Evolutionary conservation across 2,329 filamentous ascomycete genomes (phyloP).

Genomic region (Talaromyces albobiverticillius): DNA sequence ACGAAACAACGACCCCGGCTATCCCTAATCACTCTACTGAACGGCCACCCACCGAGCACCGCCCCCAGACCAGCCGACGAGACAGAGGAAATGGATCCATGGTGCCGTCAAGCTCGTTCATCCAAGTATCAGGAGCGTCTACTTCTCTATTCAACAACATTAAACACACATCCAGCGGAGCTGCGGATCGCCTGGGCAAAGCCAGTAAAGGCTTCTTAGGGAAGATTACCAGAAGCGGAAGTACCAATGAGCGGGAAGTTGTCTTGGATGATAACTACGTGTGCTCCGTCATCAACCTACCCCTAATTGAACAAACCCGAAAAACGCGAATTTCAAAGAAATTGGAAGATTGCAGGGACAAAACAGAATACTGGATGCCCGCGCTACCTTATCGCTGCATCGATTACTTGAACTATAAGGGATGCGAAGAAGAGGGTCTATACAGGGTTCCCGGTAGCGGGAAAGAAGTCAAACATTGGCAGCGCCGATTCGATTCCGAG

Average conservation of each 20-base stretch:
- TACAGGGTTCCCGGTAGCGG: constrained; percentile 91
- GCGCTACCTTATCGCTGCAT: constrained; percentile 93
- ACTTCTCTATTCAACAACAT: constrained; percentile 69
- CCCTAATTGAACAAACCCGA: constrained; percentile 85
- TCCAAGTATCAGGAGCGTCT: constrained; percentile 54
- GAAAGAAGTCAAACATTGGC: constrained; percentile 89
- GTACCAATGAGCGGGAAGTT: constrained; percentile 64
- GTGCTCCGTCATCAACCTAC: constrained; percentile 79
- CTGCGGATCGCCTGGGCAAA: constrained; percentile 67
- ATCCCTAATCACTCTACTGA: constrained; percentile 66
- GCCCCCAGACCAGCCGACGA: constrained; percentile 29
- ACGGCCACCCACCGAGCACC: constrained; percentile 54
- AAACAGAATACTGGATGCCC: constrained; percentile 99
- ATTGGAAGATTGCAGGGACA: constrained; percentile 82
- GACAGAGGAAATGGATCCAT: constrained; percentile 34
- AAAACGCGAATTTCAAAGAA: constrained; percentile 86
- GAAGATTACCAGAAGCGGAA: constrained; percentile 68
- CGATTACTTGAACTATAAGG: constrained; percentile 93
- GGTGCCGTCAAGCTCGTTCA: constrained; percentile 45
- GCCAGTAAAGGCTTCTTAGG: constrained; percentile 80
- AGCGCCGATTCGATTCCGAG: constrained; percentile 85
- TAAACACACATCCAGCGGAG: constrained; percentile 68
- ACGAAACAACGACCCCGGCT: constrained; percentile 64
- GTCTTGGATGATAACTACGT: constrained; percentile 81
- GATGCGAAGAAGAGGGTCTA: constrained; percentile 87